Conservation (phyloP, 345 rosid genomes). For the Triadica sebifera region DNA sequence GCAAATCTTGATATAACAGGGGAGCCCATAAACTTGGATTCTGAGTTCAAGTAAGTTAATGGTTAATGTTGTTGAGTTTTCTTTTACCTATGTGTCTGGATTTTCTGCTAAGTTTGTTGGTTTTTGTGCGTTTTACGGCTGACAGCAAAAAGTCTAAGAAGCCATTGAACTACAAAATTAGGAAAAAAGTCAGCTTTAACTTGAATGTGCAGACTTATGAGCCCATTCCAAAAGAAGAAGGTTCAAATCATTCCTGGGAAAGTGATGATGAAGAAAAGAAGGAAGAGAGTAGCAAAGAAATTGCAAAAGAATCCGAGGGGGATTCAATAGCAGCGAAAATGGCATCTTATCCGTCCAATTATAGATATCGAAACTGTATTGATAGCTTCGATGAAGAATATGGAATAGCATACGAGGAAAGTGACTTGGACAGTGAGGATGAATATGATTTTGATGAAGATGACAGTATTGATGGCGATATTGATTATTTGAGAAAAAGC, state of each 20-base stretch:
- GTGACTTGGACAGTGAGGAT: conserved; percentile 43
- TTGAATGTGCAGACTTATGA: conserved; percentile 34
- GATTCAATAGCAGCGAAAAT: conserved; percentile 23
- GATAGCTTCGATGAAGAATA: conserved; percentile 68
- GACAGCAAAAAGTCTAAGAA: conserved; percentile 22
- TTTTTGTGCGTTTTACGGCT: not conserved
- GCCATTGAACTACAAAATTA: conserved; percentile 22
- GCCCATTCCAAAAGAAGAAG: conserved; percentile 28
- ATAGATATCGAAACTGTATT: conserved; percentile 29
- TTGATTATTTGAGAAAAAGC: conserved; percentile 19
- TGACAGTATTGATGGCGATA: not conserved
- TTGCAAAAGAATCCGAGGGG: conserved; percentile 7
- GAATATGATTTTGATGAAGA: conserved; percentile 9
- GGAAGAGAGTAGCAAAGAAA: conserved; percentile 22
- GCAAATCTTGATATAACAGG: conserved; percentile 24
- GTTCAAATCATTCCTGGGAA: conserved; percentile 21
- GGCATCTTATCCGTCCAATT: conserved; percentile 28
- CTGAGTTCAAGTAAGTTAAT: conserved; percentile 47
- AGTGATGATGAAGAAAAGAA: conserved; percentile 31
- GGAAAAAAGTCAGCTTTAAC: conserved; percentile 36
- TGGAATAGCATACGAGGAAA: conserved; percentile 44
- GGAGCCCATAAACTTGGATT: conserved; percentile 25
- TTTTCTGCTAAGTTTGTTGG: not conserved
- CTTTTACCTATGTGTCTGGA: not conserved
- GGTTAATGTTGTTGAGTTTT: not conserved